Conservation (phyloP, 805 yeast species). For the Sugiyamaella boreocaroliniensis region DNA sequence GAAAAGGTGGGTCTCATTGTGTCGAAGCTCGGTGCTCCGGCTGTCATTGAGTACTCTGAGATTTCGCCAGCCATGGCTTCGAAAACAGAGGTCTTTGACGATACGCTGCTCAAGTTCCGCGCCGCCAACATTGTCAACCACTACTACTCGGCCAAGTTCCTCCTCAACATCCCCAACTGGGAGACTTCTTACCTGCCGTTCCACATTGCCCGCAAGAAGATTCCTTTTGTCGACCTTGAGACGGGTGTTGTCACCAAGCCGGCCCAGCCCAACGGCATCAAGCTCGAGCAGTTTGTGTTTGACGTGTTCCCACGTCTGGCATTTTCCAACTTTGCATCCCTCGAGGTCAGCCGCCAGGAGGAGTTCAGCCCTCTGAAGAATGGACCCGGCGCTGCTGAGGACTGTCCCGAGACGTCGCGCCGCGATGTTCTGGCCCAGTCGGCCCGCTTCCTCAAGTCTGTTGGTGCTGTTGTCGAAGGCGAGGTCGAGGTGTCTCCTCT, state of each 20-base stretch:
- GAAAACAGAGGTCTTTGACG: slow-evolving; percentile 46
- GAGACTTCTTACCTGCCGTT: slow-evolving; percentile 53
- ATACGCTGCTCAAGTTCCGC: slow-evolving; percentile 56
- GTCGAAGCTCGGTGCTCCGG: slow-evolving; percentile 50
- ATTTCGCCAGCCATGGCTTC: slow-evolving; percentile 68
- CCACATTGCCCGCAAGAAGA: slow-evolving; percentile 91
- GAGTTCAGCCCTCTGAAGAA: slow-evolving; percentile 95
- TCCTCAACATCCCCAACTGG: slow-evolving; percentile 62
- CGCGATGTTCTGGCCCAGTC: slow-evolving; percentile 57
- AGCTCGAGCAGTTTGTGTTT: slow-evolving; percentile 93
- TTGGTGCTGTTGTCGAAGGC: slow-evolving; percentile 54
- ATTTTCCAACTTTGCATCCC: slow-evolving; percentile 70
- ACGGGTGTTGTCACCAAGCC: slow-evolving; percentile 51
- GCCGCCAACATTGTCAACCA: slow-evolving; percentile 98
- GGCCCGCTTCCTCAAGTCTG: slow-evolving; percentile 61
- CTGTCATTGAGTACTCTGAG: slow-evolving; percentile 94
- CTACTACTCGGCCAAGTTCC: slow-evolving; percentile 78
- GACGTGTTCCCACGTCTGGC: slow-evolving; percentile 84
- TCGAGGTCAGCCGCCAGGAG: slow-evolving; percentile 77
- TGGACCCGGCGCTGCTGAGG: slow-evolving; percentile 73
- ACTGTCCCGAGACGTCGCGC: slow-evolving; percentile 79
- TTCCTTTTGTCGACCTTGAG: slow-evolving; percentile 48
- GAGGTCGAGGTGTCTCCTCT: slow-evolving; percentile 72
- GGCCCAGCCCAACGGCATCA: slow-evolving; percentile 78
- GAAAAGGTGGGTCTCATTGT: slow-evolving; percentile 94